phyloP scores from a whole-genome alignment of 805 yeast genomes.

The Hanseniaspora hatyaiensis region DNA sequence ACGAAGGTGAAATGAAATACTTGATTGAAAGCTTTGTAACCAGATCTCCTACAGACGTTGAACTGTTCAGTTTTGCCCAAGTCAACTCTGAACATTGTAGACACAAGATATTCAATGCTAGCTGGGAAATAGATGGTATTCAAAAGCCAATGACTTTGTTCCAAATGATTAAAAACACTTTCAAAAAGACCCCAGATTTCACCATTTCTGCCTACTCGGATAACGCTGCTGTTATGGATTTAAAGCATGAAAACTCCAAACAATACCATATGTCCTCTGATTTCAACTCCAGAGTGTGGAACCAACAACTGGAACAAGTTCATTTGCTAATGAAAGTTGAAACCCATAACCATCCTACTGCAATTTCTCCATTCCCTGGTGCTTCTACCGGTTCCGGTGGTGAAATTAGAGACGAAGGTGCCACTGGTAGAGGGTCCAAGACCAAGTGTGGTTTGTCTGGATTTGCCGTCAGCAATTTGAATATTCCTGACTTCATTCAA shows the following conservation, averaged over 20 bases:
- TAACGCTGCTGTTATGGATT: constrained; percentile 81
- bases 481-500: constrained; percentile 72
- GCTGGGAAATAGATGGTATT: constrained; percentile 87
- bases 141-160: constrained; percentile 65
- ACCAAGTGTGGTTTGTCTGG: constrained; percentile 95
- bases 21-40: constrained; percentile 70
- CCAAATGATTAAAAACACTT: constrained; percentile 93
- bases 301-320: constrained; percentile 59
- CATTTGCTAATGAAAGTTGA: constrained; percentile 91
- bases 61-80: constrained; percentile 97
- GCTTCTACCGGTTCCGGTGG: constrained; percentile 99
- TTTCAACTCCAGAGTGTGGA: constrained; percentile 59
- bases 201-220: constrained; percentile 93
- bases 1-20: constrained; percentile 84
- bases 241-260: constrained; percentile 44
- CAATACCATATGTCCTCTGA: constrained; percentile 74
- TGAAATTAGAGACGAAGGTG: constrained; percentile 99
- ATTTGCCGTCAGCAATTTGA: constrained; percentile 78
- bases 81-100: constrained; percentile 99
- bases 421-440: constrained; percentile 96
- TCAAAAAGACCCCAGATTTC: constrained; percentile 60
- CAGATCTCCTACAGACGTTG: constrained; percentile 95
- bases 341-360: constrained; percentile 98
- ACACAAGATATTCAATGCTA: constrained; percentile 96
- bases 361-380: constrained; percentile 97